A percentile compares a stretch with the other conserved stretches of the same genome.
phyloP scores from a whole-genome alignment of 169 alveolate genomes.

The Besnoitia besnoiti region DNA sequence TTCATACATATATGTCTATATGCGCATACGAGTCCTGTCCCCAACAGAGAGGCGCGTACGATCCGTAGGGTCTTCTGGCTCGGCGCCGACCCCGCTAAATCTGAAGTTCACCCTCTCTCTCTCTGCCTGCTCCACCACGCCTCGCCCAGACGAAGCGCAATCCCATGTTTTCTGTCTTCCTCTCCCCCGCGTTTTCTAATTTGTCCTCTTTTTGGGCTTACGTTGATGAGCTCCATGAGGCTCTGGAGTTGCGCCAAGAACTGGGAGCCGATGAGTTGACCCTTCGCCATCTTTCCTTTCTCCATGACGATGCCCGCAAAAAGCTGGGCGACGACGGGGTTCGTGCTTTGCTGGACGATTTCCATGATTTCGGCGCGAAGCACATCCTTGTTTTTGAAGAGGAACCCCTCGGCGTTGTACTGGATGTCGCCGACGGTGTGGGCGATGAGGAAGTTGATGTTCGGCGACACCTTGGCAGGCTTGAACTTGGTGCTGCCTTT shows the following conservation, averaged over 20 bases:
- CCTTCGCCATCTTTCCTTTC: constrained; percentile 91
- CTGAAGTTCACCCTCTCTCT: too few species aligned
- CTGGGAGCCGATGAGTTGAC: constrained; percentile 91
- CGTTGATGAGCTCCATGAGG: constrained; percentile 86
- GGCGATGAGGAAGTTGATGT: constrained; percentile 85
- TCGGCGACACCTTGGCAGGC: constrained; percentile 86
- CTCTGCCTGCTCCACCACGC: too few species aligned
- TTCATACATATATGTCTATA: too few species aligned
- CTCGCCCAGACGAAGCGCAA: too few species aligned
- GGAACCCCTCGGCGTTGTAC: constrained; percentile 86
- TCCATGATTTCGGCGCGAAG: constrained; percentile 89
- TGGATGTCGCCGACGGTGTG: constrained; percentile 92
- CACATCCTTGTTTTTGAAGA: constrained; percentile 89
- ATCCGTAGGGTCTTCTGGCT: too few species aligned
- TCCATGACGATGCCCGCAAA: constrained; percentile 86
- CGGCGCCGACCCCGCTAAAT: too few species aligned
- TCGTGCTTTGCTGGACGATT: constrained; percentile 82
- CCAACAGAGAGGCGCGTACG: too few species aligned
- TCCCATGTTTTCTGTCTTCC: too few species aligned
- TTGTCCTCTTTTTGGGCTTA: too few species aligned
- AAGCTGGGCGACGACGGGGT: constrained; percentile 78
- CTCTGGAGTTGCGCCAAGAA: constrained; percentile 86
- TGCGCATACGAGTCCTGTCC: background rate
- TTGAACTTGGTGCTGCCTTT: constrained; percentile 63
- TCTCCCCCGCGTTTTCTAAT: too few species aligned